These are phyloP conservation scores for Daldinia sp. DNA, from an alignment of 2,329 filamentous ascomycete species.

Conservation along the genomic window DNA sequence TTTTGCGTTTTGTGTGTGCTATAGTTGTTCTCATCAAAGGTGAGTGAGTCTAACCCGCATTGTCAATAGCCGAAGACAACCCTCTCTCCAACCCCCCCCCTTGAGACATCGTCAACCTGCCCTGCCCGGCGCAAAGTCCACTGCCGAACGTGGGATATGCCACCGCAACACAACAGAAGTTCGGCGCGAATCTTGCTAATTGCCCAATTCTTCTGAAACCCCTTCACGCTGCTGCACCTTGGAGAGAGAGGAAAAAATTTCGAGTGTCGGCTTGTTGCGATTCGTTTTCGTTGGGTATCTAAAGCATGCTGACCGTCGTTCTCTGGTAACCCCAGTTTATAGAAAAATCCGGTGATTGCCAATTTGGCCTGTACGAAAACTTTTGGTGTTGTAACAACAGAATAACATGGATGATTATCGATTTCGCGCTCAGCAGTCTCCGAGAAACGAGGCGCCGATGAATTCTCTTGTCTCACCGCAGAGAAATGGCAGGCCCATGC, in stretches of 20 bases:
- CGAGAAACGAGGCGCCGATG: constrained; percentile 80
- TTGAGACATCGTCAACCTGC: constrained; percentile 44
- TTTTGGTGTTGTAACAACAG: constrained; percentile 54
- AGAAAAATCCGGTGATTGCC: constrained; percentile 52
- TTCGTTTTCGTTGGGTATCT: constrained; percentile 19
- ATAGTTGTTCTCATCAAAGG: constrained; percentile 53
- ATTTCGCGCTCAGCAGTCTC: constrained; percentile 81
- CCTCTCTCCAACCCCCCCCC: constrained; percentile 32
- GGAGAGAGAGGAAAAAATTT: constrained; percentile 12
- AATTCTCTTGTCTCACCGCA: constrained; percentile 80
- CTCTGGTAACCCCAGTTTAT: constrained; percentile 50
- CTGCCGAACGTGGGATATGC: constrained; percentile 36
- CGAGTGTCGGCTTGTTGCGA: constrained; percentile 22
- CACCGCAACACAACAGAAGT: constrained; percentile 37
- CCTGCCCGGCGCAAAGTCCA: constrained; percentile 41
- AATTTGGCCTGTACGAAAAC: constrained; percentile 58
- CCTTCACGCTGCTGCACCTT: constrained; percentile 26
- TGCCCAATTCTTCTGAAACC: constrained; percentile 25
- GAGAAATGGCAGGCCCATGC: constrained; percentile 75
- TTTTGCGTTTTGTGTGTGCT: constrained; percentile 57
- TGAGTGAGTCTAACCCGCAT: constrained; percentile 44
- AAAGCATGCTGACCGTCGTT: constrained; percentile 37
- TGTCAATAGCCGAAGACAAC: constrained; percentile 37
- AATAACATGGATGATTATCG: constrained; percentile 81
- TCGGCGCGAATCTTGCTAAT: constrained; percentile 36